A percentile compares a stretch with the other conserved stretches of the same genome.
Conservation (phyloP, 169 alveolate species). For the Plasmodium vinckei region DNA sequence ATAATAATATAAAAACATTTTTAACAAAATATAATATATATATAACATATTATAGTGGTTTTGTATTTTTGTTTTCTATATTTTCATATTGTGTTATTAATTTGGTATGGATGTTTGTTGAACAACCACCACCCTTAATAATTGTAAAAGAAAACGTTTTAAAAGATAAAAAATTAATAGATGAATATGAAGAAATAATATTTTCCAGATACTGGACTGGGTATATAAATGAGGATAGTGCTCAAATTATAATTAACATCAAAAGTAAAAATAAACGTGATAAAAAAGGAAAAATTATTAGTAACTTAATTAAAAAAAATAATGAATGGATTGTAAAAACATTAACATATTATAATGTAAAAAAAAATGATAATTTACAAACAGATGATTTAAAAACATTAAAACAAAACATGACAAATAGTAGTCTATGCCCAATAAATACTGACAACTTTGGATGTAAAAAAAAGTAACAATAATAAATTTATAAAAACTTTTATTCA, state of each 20-base stretch:
- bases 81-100: slow-evolving; percentile 39
- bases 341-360: slow-evolving; percentile 53
- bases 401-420: neutral
- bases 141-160: slow-evolving; percentile 51
- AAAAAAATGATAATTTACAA: slow-evolving; percentile 48
- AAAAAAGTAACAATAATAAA: neutral
- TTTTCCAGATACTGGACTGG: slow-evolving; percentile 69
- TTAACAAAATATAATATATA: slow-evolving; percentile 15
- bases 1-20: neutral
- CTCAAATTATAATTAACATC: slow-evolving; percentile 31
- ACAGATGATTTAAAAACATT: slow-evolving; percentile 68
- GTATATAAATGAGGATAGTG: slow-evolving; percentile 26
- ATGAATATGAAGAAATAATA: slow-evolving; percentile 37
- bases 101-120: slow-evolving; percentile 23
- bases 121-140: slow-evolving; percentile 36
- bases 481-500: neutral
- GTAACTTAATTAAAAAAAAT: slow-evolving; percentile 37
- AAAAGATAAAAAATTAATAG: slow-evolving; percentile 34
- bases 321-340: slow-evolving; percentile 58
- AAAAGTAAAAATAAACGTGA: slow-evolving; percentile 25
- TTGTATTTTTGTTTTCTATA: slow-evolving; percentile 19
- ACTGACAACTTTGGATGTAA: neutral
- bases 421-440: slow-evolving; percentile 24
- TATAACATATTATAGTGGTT: slow-evolving; percentile 35
- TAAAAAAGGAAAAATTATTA: slow-evolving; percentile 46